phyloP scores from a whole-genome alignment of 306 rosid species.

The Begonia masoniana region DNA sequence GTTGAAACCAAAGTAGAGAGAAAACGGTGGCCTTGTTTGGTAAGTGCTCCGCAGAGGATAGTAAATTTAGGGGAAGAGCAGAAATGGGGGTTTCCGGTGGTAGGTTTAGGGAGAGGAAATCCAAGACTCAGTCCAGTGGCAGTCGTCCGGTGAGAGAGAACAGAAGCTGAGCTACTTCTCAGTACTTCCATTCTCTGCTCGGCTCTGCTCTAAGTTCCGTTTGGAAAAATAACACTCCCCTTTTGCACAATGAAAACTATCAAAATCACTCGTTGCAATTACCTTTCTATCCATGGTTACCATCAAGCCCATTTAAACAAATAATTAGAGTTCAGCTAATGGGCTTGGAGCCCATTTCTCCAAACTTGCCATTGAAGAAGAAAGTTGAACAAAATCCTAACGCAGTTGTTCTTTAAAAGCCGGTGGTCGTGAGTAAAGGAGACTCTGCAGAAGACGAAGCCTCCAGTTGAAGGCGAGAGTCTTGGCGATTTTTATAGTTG shows the following conservation, averaged over 20 bases:
- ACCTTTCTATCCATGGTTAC: too few species aligned
- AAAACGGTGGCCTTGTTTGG: slow-evolving; percentile 61
- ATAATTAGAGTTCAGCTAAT: too few species aligned
- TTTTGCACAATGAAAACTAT: too few species aligned
- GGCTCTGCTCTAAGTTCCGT: neutral
- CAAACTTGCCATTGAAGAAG: neutral
- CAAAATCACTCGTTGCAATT: too few species aligned
- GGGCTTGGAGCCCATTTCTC: too few species aligned
- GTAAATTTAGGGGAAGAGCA: neutral
- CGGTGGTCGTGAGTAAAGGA: neutral
- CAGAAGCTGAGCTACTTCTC: neutral
- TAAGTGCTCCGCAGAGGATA: slow-evolving; percentile 11
- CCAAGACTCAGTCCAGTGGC: neutral
- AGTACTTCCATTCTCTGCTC: neutral
- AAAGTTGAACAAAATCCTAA: neutral
- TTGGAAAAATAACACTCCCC: too few species aligned
- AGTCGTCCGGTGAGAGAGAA: neutral
- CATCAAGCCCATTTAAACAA: too few species aligned
- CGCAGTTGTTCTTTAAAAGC: neutral
- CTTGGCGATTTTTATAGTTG: neutral
- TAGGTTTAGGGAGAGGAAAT: neutral
- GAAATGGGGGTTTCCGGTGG: too few species aligned
- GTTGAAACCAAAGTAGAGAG: slow-evolving; percentile 41
- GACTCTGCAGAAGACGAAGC: neutral
- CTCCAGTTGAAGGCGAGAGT: neutral